Conservation (phyloP, 1,139 yeast genomes). For the Blastobotrys petasosporus region DNA sequence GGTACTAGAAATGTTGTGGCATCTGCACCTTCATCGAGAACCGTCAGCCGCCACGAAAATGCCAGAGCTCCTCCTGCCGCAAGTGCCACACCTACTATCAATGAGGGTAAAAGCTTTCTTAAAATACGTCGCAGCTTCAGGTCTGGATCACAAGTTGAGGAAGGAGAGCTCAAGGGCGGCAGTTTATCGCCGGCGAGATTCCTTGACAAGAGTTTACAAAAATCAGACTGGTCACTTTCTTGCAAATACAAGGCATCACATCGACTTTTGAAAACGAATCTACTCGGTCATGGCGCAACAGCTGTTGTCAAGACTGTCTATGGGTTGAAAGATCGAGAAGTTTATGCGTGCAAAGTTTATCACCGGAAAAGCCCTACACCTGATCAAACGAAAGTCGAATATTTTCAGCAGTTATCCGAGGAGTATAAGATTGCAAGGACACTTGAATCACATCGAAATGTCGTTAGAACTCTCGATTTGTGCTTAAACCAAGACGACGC, state of each 20-base stretch:
- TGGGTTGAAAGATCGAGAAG: conserved; percentile 47
- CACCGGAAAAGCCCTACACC: conserved; percentile 36
- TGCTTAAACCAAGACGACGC: conserved; percentile 24
- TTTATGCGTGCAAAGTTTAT: conserved; percentile 71
- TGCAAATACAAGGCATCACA: conserved; percentile 17
- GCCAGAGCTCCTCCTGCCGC: background rate
- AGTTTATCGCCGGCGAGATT: conserved; percentile 14
- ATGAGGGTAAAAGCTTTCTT: background rate
- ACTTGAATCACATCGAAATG: conserved; percentile 55
- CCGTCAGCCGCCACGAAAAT: conserved; percentile 1
- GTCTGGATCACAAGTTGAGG: background rate
- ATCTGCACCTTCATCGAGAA: conserved; percentile 8
- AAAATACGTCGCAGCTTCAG: background rate
- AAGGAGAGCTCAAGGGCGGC: background rate
- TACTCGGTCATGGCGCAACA: conserved; percentile 28
- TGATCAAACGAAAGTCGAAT: conserved; percentile 45
- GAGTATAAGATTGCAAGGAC: conserved; percentile 74
- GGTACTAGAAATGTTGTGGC: background rate
- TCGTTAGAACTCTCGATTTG: conserved; percentile 62
- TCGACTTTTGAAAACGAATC: conserved; percentile 13
- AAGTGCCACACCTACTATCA: conserved; percentile 1
- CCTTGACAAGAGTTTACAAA: conserved; percentile 17
- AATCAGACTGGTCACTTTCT: conserved; percentile 17
- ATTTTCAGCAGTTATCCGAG: conserved; percentile 62
- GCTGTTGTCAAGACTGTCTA: conserved; percentile 27